phyloP scores from a whole-genome alignment of 345 rosid genomes.

The Rhizophora mangle region DNA sequence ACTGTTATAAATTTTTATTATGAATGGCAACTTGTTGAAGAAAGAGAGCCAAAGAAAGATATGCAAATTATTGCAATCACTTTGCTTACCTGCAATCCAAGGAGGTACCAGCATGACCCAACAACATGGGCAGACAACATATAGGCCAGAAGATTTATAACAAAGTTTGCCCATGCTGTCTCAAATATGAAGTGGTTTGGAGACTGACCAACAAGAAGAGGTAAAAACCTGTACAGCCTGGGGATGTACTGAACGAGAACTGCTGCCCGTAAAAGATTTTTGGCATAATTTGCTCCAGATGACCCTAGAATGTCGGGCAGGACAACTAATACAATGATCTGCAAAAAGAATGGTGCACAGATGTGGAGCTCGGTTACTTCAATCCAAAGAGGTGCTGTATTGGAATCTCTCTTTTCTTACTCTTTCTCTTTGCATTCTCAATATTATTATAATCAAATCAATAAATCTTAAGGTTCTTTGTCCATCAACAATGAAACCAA shows the following conservation, averaged over 20 bases:
- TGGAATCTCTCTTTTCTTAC: too few relatives aligned
- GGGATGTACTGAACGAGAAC: conserved; percentile 75
- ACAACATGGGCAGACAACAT: conserved; percentile 70
- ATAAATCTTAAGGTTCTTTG: too few relatives aligned
- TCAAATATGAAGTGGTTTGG: conserved; percentile 73
- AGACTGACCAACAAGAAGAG: conserved; percentile 73
- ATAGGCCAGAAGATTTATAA: conserved; percentile 74
- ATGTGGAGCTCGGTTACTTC: too few relatives aligned
- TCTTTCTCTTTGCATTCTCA: too few relatives aligned
- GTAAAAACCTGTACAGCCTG: conserved; percentile 64
- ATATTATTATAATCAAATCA: too few relatives aligned
- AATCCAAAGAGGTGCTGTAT: too few relatives aligned
- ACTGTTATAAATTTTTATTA: neutral
- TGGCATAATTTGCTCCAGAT: conserved; percentile 64
- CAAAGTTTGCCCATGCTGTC: conserved; percentile 84
- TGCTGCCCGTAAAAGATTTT: conserved; percentile 52
- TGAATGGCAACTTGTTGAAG: neutral
- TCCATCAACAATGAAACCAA: too few relatives aligned
- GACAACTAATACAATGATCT: conserved; percentile 53
- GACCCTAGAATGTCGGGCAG: conserved; percentile 38
- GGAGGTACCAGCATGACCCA: conserved; percentile 87
- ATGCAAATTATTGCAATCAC: neutral
- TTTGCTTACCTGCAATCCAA: conserved; percentile 68
- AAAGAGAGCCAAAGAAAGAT: conserved; percentile 6
- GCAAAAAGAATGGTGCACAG: conserved; percentile 16